Percentiles rank a stretch among this genome's conserved stretches.
Evolutionary conservation across 257 asterid species (phyloP).

Genomic region (Linaria vulgaris): DNA sequence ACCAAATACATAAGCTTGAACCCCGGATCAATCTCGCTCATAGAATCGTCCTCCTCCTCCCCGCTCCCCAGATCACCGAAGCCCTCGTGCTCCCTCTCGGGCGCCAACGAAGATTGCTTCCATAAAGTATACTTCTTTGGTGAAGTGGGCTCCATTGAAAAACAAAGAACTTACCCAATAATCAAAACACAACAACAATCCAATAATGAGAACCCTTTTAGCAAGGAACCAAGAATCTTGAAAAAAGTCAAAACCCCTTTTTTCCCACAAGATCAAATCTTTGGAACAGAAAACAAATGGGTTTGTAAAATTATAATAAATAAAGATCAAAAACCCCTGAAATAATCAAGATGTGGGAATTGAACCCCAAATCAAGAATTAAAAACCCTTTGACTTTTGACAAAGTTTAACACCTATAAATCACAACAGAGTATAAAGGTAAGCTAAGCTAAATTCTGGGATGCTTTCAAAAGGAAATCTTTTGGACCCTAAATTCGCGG

Average conservation of each 20-base stretch:
- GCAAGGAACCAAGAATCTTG: background rate
- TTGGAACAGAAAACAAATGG: too few species aligned
- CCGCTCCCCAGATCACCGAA: constrained; percentile 43
- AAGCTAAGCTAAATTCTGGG: too few species aligned
- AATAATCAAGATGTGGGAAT: too few species aligned
- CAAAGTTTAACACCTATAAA: too few species aligned
- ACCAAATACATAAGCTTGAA: constrained; percentile 80
- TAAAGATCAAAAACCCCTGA: too few species aligned
- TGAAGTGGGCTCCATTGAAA: constrained; percentile 53
- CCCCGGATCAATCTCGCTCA: constrained; percentile 63
- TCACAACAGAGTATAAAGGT: too few species aligned
- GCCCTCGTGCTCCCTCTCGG: constrained; percentile 48
- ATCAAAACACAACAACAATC: background rate
- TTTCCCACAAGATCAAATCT: background rate
- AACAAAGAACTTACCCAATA: background rate
- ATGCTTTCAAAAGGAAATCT: too few species aligned
- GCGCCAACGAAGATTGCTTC: constrained; percentile 93
- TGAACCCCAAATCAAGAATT: too few species aligned
- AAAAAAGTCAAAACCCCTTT: constrained; percentile 12
- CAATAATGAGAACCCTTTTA: too few species aligned
- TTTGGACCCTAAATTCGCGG: too few species aligned
- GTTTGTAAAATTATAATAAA: too few species aligned
- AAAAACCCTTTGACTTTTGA: too few species aligned
- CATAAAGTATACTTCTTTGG: constrained; percentile 52
- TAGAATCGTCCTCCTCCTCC: constrained; percentile 50